Conservation (phyloP, 148 eudicot genomes). For the Cornus kousa region DNA sequence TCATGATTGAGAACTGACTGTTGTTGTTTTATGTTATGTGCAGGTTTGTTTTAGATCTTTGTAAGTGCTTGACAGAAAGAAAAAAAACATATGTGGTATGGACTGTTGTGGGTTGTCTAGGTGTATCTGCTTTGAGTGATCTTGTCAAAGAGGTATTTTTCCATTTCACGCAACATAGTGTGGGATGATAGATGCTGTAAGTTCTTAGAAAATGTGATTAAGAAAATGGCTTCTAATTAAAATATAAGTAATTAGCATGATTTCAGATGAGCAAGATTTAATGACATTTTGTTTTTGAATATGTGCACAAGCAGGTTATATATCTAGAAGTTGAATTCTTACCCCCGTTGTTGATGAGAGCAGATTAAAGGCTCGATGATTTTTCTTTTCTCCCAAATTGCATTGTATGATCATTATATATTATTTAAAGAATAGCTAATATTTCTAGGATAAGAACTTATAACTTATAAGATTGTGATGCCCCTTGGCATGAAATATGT, state of each 20-base stretch:
- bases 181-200: not conserved
- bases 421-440: not conserved
- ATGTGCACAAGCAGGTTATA: not conserved
- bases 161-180: not conserved
- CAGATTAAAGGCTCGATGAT: not conserved
- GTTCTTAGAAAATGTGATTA: not conserved
- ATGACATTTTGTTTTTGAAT: no score
- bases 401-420: not conserved
- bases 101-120: conserved; percentile 84
- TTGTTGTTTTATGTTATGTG: conserved; percentile 9
- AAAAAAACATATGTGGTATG: conserved; percentile 80
- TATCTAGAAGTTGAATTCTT: not conserved
- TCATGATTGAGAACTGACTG: not conserved
- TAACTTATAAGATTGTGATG: not conserved
- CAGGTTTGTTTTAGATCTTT: conserved; percentile 80
- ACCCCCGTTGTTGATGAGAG: not conserved
- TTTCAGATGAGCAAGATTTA: not conserved
- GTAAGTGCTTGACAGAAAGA: conserved; percentile 71
- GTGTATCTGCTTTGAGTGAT: conserved; percentile 76
- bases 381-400: no score
- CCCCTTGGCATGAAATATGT: not conserved
- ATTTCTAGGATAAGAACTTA: not conserved
- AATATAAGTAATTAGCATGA: not conserved
- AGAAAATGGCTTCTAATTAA: not conserved
- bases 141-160: conserved; percentile 73